Conservation (phyloP, 2,329 filamentous ascomycete genomes). For the Apiospora arundinis region DNA sequence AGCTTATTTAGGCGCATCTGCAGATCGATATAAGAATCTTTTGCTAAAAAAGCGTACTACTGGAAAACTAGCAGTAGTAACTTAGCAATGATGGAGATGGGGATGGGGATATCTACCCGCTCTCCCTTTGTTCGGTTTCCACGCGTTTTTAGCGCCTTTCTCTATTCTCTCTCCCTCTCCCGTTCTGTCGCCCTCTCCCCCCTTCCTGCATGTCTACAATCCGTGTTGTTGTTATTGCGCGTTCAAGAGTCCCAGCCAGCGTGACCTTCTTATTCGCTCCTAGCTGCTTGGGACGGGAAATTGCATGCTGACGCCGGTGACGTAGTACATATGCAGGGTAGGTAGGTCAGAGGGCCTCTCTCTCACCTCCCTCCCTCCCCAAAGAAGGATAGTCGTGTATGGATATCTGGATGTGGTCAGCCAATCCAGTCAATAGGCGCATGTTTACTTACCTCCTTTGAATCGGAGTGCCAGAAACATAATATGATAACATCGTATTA, state of each 20-base stretch:
- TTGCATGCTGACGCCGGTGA: neutral
- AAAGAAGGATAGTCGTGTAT: neutral
- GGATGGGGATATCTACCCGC: neutral
- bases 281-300: neutral
- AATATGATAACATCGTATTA: no score
- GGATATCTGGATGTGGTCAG: neutral
- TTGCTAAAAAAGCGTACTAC: neutral
- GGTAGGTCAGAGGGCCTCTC: neutral
- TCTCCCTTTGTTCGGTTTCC: neutral
- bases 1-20: slow-evolving; percentile 14
- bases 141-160: neutral
- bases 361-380: neutral
- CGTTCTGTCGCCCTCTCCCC: no score
- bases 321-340: neutral
- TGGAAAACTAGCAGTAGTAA: neutral
- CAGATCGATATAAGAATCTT: slow-evolving; percentile 3
- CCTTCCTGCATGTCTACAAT: no score
- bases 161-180: neutral
- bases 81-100: neutral
- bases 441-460: no score
- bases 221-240: no score
- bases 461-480: neutral
- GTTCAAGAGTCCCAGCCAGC: no score
- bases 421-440: neutral
- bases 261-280: neutral